Base-by-base conservation (phyloP, 441 rosid species). In the Croton laevigatus region DNA sequence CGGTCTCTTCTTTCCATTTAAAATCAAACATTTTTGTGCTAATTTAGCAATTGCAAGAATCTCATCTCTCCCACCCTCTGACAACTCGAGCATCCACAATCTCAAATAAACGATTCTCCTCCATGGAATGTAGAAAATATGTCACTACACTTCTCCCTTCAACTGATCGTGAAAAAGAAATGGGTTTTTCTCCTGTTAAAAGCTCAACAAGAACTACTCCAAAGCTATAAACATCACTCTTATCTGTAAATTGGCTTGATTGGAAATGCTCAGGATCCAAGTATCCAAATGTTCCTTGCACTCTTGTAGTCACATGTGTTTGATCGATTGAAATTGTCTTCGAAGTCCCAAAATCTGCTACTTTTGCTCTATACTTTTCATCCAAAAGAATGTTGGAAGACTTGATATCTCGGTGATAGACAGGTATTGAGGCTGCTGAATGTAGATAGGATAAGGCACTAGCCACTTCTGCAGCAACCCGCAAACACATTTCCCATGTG, bases 331-430 rank as follows among this genome's bases (percentile, higher is more conserved):
- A 42, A 52, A 63, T 62, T 23, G 69, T n/a, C 64, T 34, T 63
- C 12, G 69, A 71, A 12, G 55, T 54, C 12, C 75, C 69, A 58
- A 71, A 71, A 9, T 71, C 75, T 1, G 69, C 62, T 1, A 71
- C 69, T 64, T 71, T 71, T 36, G 64, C 75, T 64, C 69, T 63
- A 4, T 54, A 64, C 16, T 71, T 71, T 1, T 54, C 75, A 71
- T 71, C 75, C 48, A 71, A 71, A 53, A 71, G 74, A 37, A 71
- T 71, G 52, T 64, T 71, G 3, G 75, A 34, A 11, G 69, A 55
- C 62, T 71, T 71, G 64, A 71, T 64, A 45, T 71, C 69, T 13
- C 75, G 20, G 57, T 73, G 76, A 67, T 65, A 72, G 32, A 72
- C 58, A 16, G 75, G 75, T 8, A 36, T 37, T 8, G 71, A 55